A percentile compares a stretch with the other conserved stretches of the same genome.
phyloP scores from a whole-genome alignment of 306 rosid genomes.

The Potentilla sterilis region DNA sequence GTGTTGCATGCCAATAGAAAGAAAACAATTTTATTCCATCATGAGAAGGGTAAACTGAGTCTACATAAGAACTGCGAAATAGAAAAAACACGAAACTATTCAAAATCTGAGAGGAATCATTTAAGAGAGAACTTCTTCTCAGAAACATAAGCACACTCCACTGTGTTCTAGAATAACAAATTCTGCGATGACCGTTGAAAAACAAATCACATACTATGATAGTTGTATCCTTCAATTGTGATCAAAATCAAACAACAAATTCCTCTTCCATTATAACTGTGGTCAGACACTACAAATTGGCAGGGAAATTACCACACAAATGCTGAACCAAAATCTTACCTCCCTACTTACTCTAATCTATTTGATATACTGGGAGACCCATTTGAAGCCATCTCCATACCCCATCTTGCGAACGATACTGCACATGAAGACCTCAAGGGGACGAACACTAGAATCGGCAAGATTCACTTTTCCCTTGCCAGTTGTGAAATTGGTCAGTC shows the following conservation, averaged over 20 bases:
- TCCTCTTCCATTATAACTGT: constrained; percentile 23
- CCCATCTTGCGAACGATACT: constrained; percentile 62
- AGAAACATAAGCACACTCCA: not conserved
- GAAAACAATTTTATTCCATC: not conserved
- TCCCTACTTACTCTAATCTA: constrained; percentile 28
- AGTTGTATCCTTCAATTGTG: constrained; percentile 18
- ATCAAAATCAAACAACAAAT: constrained; percentile 17
- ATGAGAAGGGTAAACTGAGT: not conserved
- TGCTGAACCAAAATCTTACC: constrained; percentile 18
- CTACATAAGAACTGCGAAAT: too few species aligned
- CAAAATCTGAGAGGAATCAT: constrained; percentile 12
- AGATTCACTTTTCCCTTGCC: constrained; percentile 56
- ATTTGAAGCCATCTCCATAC: constrained; percentile 59
- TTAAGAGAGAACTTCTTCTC: constrained; percentile 9
- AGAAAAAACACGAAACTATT: not conserved
- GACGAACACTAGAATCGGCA: constrained; percentile 44
- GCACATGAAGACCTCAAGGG: constrained; percentile 59
- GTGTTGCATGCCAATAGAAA: not conserved
- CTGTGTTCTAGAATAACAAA: constrained; percentile 14
- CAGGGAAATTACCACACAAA: constrained; percentile 21
- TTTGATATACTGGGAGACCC: constrained; percentile 53
- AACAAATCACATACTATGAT: constrained; percentile 11
- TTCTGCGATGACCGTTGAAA: constrained; percentile 16
- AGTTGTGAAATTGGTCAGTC: constrained; percentile 53
- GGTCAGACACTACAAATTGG: constrained; percentile 21